Percentiles rank a stretch among this genome's conserved stretches.
Conservation (phyloP, 2,329 filamentous ascomycete genomes). For the Nothomitra cinnamomea region DNA sequence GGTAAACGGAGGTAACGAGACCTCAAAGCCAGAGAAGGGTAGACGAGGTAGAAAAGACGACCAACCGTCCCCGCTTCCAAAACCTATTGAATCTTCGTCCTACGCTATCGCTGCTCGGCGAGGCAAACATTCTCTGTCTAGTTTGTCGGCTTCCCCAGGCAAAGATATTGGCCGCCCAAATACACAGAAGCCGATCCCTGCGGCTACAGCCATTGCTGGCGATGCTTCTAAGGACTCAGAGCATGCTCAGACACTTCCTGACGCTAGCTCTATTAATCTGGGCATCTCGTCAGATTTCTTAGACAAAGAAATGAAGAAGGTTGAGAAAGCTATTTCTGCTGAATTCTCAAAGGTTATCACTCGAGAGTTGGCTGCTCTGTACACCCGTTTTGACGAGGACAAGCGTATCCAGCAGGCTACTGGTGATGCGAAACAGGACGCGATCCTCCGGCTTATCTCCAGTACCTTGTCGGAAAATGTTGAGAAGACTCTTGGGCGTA, state of each 20-base stretch:
- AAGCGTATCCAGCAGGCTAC: constrained; percentile 45
- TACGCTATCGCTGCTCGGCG: constrained; percentile 2
- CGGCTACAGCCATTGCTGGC: constrained; percentile 1
- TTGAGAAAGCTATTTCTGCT: constrained; percentile 29
- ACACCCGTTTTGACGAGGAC: constrained; percentile 51
- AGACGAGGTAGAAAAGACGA: constrained; percentile 7
- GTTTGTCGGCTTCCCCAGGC: background rate
- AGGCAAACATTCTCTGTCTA: background rate
- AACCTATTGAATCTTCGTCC: background rate
- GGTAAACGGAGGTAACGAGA: constrained; percentile 18
- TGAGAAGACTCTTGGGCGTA: constrained; percentile 57
- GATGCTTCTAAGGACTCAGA: constrained; percentile 9
- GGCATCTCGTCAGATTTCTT: constrained; percentile 38
- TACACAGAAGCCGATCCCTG: background rate
- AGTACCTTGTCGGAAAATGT: constrained; percentile 53
- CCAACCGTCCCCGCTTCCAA: background rate
- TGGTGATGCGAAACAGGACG: constrained; percentile 48
- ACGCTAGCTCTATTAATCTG: constrained; percentile 17
- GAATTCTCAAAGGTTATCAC: constrained; percentile 31
- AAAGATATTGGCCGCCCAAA: background rate
- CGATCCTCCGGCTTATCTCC: constrained; percentile 50
- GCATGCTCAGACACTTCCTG: constrained; percentile 8
- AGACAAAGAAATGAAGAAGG: constrained; percentile 41
- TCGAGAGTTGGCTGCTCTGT: constrained; percentile 36
- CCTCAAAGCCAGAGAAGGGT: constrained; percentile 9